phyloP scores from a whole-genome alignment of 1,284 basidiomycete genomes.

The Tilletiaria anomala region DNA sequence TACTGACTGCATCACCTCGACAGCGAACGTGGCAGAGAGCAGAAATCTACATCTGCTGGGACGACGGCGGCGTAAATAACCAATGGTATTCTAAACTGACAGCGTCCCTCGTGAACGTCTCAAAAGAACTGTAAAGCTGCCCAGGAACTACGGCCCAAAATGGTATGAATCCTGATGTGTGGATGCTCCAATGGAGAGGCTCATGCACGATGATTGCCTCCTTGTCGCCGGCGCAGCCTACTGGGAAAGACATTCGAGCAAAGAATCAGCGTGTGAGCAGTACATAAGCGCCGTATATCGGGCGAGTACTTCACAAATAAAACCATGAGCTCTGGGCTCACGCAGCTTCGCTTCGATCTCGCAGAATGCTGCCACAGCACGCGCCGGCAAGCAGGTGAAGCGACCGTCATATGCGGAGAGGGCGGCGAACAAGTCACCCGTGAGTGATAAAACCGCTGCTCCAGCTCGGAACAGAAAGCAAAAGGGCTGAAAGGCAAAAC shows the following conservation, averaged over 20 bases:
- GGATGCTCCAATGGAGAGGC: no score
- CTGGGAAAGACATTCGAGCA: not conserved
- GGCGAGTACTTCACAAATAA: not conserved
- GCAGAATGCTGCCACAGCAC: not conserved
- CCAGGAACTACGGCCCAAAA: not conserved
- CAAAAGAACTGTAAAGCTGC: not conserved
- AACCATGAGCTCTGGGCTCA: not conserved
- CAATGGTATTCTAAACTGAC: not conserved
- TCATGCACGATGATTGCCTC: not conserved
- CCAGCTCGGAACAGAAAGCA: no score
- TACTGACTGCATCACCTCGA: no score
- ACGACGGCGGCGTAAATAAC: not conserved
- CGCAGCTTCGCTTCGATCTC: not conserved
- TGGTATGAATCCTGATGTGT: not conserved
- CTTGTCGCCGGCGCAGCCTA: not conserved
- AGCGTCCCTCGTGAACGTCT: not conserved
- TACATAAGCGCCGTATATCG: not conserved
- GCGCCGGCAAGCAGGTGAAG: slow-evolving; percentile 1
- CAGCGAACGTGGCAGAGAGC: no score
- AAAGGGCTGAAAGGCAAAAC: no score
- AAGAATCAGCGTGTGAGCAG: not conserved
- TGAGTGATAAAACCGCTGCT: no score
- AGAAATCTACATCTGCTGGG: no score
- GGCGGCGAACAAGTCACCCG: slow-evolving; percentile 1
- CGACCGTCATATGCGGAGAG: slow-evolving; percentile 1